phyloP scores from a whole-genome alignment of 2,329 filamentous ascomycete species.

The Xylaria sp. region DNA sequence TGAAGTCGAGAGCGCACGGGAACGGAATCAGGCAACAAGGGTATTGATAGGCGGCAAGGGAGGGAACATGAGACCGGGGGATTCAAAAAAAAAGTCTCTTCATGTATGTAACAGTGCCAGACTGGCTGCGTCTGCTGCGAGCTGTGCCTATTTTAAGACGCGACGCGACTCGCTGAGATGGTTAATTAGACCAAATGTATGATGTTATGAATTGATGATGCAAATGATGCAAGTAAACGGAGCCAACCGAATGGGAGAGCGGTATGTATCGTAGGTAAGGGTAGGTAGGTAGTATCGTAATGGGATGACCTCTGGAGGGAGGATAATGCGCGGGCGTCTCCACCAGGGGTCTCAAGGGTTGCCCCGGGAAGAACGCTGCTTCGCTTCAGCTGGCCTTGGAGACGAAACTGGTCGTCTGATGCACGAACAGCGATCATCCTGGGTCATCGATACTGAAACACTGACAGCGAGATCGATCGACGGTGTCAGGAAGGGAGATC shows the following conservation, averaged over 20 bases:
- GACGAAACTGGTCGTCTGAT: slow-evolving; percentile 16
- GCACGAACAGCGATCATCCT: slow-evolving; percentile 20
- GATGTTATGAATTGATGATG: slow-evolving; percentile 14
- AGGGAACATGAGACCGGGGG: too few relatives aligned
- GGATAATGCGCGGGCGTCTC: neutral
- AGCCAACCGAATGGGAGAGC: too few relatives aligned
- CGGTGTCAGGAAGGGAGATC: neutral
- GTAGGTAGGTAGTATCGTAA: too few relatives aligned
- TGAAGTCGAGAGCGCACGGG: neutral
- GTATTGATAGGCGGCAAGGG: neutral
- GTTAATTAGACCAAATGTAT: slow-evolving; percentile 1
- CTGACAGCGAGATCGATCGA: slow-evolving; percentile 5
- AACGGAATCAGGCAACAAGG: neutral
- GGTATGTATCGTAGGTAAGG: too few relatives aligned
- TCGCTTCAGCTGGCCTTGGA: slow-evolving; percentile 12
- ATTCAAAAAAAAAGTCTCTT: too few relatives aligned
- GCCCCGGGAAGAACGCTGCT: slow-evolving; percentile 3
- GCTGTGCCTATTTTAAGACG: slow-evolving; percentile 20
- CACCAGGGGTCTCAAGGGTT: slow-evolving; percentile 8
- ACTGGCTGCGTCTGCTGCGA: neutral
- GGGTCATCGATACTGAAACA: slow-evolving; percentile 5
- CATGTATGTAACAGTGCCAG: slow-evolving; percentile 3
- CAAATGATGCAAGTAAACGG: neutral
- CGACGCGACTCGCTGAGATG: slow-evolving; percentile 12
- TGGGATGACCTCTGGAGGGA: neutral